phyloP scores from a whole-genome alignment of 1,284 basidiomycete genomes.

The Cryptococcus sp. region DNA sequence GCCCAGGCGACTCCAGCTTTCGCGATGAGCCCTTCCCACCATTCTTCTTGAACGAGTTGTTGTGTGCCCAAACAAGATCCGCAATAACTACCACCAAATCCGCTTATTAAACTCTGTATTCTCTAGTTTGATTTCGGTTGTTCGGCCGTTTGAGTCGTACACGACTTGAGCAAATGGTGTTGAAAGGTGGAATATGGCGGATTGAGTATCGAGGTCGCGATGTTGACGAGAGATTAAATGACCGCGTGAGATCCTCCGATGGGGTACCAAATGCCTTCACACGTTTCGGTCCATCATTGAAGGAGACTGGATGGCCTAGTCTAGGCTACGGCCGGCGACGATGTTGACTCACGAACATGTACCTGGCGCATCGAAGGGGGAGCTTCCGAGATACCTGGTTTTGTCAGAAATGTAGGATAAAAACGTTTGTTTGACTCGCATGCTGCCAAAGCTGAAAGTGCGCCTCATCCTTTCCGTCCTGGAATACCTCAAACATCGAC shows the following conservation, averaged over 20 bases:
- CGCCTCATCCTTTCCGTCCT: slow-evolving; percentile 51
- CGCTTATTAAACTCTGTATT: slow-evolving; percentile 46
- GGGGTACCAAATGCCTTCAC: slow-evolving; percentile 55
- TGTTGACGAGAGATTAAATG: slow-evolving; percentile 47
- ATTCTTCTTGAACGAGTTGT: slow-evolving; percentile 48
- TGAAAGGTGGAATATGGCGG: slow-evolving; percentile 49
- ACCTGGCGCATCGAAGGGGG: slow-evolving; percentile 54
- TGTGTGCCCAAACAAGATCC: slow-evolving; percentile 53
- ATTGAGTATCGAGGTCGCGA: slow-evolving; percentile 42
- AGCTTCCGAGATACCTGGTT: slow-evolving; percentile 47
- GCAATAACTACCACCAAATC: slow-evolving; percentile 55
- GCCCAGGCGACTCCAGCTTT: slow-evolving; percentile 16
- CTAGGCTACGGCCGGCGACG: no score
- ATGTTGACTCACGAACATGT: slow-evolving; percentile 50
- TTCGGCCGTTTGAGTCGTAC: slow-evolving; percentile 28
- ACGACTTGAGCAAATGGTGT: slow-evolving; percentile 47
- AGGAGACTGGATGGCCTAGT: slow-evolving; percentile 42
- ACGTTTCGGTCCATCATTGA: slow-evolving; percentile 56
- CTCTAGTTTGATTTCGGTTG: slow-evolving; percentile 48
- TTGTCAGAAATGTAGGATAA: neutral
- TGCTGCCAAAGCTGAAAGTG: slow-evolving; percentile 50
- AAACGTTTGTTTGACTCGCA: slow-evolving; percentile 30
- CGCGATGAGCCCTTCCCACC: no score
- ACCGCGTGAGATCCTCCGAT: slow-evolving; percentile 52
- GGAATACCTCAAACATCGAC: slow-evolving; percentile 49